Evolutionary conservation across 352 stramenopile genomes (phyloP), one percentile per base, ranked within the genome.

Genomic region (Globisporangium lucens): DNA sequence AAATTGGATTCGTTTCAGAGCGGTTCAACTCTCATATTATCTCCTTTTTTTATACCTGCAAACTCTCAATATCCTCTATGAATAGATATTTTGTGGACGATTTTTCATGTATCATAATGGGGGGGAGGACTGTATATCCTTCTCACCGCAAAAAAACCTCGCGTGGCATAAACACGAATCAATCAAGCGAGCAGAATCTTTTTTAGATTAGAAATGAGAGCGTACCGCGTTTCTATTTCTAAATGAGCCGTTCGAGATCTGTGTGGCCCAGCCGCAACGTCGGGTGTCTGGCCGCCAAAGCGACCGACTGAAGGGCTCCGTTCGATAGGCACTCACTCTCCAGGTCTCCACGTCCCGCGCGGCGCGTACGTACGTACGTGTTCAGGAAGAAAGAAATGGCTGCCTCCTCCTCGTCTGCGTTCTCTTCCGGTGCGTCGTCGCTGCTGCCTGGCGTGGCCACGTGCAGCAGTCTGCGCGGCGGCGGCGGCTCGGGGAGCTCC

Each of bases 391-490:
- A 41, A 36, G 24, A 17, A 13, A 63, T 63, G n/a, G 22, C 53
- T 43, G 29, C 53, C 27, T 33, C 29, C 53, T 41, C 53, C 36
- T n/a, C 53, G 29, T 59, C 53, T 41, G 53, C 29, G 53, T 15
- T 59, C 24, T 52, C 56, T 22, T 63, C 57, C 22, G 33, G 22
- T 12, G 10, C 35, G 22, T 13, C 22, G 13, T 46, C 57, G 22
- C 47, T 59, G n/a, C 61, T 66, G 12, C 61, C 61, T 6, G 61
- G 61, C 13, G 61, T 59, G 24, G 62, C 74, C 62, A 82, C 75
- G 38, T 80, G 75, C 68, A 73, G 57, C 58, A 58, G 66, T 15
- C 59, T 78, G 33, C 77, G 73, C 24, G 41, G 55, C n/a, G 27
- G 63, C 53, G 35, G 68, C 30, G 13, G 56, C 46, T 53, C 46